Percentiles rank a stretch among this genome's conserved stretches.
Evolutionary conservation across 371 early-diverging fungal genomes (phyloP).

Genomic region (Zychaea mexicana): DNA sequence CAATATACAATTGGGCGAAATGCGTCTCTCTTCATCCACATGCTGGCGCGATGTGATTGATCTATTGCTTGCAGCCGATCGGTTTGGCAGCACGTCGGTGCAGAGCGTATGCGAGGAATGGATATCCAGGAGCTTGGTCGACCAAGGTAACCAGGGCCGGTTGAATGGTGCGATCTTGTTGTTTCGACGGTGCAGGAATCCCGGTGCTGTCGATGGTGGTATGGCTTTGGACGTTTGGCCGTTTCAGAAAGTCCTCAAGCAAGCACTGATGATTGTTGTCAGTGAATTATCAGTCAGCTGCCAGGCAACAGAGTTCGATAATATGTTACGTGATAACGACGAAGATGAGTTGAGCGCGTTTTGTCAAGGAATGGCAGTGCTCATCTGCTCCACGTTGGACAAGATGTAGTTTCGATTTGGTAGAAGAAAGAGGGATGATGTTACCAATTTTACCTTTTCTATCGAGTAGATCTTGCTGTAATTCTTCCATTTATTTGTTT

Average conservation of each 20-base stretch:
- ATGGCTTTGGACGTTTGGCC: conserved; percentile 31
- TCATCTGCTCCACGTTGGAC: conserved; percentile 2
- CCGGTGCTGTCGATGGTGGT: conserved; percentile 22
- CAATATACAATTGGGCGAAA: not conserved
- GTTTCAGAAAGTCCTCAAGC: conserved; percentile 18
- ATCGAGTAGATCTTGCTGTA: too few relatives aligned
- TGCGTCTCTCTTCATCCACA: not conserved
- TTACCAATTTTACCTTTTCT: too few relatives aligned
- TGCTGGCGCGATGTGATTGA: conserved; percentile 27
- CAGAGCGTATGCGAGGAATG: conserved; percentile 27
- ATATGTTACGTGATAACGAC: conserved; percentile 23
- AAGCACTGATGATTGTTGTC: conserved; percentile 10
- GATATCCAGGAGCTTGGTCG: conserved; percentile 19
- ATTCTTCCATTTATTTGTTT: too few relatives aligned
- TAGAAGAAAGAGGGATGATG: too few relatives aligned
- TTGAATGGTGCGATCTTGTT: conserved; percentile 26
- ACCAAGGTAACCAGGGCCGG: not conserved
- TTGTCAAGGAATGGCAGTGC: conserved; percentile 24
- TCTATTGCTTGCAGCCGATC: conserved; percentile 31
- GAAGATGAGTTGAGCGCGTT: conserved; percentile 26
- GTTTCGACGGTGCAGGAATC: conserved; percentile 29
- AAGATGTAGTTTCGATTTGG: too few relatives aligned
- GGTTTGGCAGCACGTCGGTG: conserved; percentile 21
- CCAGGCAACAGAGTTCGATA: conserved; percentile 15
- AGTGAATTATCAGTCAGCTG: conserved; percentile 12